phyloP scores from a whole-genome alignment of 176 grass and related monocot species.

The Zea luxurians region DNA sequence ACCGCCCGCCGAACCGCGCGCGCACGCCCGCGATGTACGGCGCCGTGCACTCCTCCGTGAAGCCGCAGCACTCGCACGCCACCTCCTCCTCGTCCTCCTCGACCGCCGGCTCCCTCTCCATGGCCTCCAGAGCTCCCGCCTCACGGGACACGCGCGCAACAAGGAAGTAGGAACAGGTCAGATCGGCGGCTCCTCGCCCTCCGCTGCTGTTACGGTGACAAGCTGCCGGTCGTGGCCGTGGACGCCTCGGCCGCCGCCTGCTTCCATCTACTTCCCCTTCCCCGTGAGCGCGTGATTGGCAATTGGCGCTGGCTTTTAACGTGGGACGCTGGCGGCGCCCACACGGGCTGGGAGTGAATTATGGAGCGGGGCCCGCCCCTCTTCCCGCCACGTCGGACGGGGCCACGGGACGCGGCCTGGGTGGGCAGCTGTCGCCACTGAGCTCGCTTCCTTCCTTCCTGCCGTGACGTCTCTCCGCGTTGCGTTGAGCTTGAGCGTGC shows the following conservation, averaged over 20 bases:
- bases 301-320: conserved; percentile 17
- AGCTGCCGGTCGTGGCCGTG: not conserved
- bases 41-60: conserved; percentile 87
- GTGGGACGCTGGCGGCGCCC: not conserved
- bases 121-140: not conserved
- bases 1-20: conserved; percentile 55
- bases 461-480: not conserved
- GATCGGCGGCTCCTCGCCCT: not conserved
- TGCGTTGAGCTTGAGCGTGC: not conserved
- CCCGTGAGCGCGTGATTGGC: conserved; percentile 11
- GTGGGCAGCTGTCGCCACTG: not conserved
- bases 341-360: conserved; percentile 8
- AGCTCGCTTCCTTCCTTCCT: not conserved
- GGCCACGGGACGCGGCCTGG: not conserved
- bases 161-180: not conserved
- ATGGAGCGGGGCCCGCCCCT: conserved; percentile 15
- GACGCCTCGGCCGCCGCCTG: not conserved
- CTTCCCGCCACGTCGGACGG: conserved; percentile 19
- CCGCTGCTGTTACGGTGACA: not conserved
- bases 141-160: not conserved
- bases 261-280: conserved; percentile 14
- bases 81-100: conserved; percentile 39
- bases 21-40: conserved; percentile 64
- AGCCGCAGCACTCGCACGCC: conserved; percentile 79
- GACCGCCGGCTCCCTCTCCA: conserved; percentile 27